Conservation (phyloP, 805 yeast genomes). For the Yamadazyma insecticola region DNA sequence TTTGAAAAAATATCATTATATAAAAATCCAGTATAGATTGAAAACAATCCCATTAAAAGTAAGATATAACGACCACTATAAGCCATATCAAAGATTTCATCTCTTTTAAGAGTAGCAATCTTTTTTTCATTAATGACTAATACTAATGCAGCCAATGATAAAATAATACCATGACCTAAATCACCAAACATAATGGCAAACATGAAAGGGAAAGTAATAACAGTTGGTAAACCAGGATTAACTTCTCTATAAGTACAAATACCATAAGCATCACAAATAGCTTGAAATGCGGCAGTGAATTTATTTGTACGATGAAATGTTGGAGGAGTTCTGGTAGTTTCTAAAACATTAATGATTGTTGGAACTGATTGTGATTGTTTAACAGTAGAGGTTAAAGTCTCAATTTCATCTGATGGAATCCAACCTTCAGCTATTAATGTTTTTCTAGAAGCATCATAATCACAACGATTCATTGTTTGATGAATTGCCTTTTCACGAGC, state of each 20-base stretch:
- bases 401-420: conserved; percentile 80
- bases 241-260: conserved; percentile 90
- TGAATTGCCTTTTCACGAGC: conserved; percentile 83
- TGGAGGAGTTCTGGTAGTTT: conserved; percentile 86
- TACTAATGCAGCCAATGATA: conserved; percentile 66
- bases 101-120: conserved; percentile 67
- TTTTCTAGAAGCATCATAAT: conserved; percentile 77
- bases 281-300: conserved; percentile 89
- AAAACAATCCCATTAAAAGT: conserved; percentile 87
- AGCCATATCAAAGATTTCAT: conserved; percentile 96
- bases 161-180: conserved; percentile 88
- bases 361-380: conserved; percentile 57
- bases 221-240: conserved; percentile 92
- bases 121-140: conserved; percentile 72
- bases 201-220: conserved; percentile 96
- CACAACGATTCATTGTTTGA: conserved; percentile 70
- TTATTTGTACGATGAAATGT: conserved; percentile 93
- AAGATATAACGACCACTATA: conserved; percentile 88
- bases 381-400: conserved; percentile 59
- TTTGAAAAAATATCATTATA: conserved; percentile 93
- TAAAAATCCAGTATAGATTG: conserved; percentile 91
- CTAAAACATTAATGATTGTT: conserved; percentile 51
- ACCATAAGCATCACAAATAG: conserved; percentile 94
- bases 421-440: conserved; percentile 95
- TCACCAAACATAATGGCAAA: conserved; percentile 99